Base-by-base conservation (phyloP, 2,329 filamentous ascomycete genomes). In the Colletotrichum australisinense region DNA sequence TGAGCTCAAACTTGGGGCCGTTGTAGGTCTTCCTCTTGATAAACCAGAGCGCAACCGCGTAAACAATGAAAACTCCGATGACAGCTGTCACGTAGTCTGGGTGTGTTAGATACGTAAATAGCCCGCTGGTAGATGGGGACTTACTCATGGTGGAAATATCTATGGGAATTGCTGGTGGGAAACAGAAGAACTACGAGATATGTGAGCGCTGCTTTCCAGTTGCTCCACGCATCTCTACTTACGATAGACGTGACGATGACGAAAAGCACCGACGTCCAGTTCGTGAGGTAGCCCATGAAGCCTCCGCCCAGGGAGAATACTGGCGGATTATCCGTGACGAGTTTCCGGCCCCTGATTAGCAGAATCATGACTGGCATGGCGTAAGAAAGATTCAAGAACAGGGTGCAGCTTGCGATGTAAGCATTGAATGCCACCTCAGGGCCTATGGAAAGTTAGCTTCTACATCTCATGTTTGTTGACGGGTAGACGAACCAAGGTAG, bases 401-500 rank as follows among this genome's bases (percentile, higher is more conserved):
- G 82, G 16, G 85, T 86, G 75, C 82, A 84, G 26, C 81, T 84
- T 4, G 85, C 83, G 0, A 85, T 81, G 71, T 86, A 86, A 7
- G 86, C 85, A 64, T 83, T 84, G 62, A 87, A 88, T 1, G 86
- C 85, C 12, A 86, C 85, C 16, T 81, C 81, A 1, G 84, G 85
- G 11, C 67, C 67, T 70, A 11, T n/a, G 11, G 0, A 8, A 9
- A 5, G 53, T 70, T 8, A 70, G 19, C 8, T 2, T 9, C 8
- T 5, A n/a, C 24, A 1, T 35, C 9, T 30, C 11, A 56, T 26
- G 30, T 19, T 5, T 9, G 7, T 35, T 35, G 12, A 22, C 1
- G 14, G 8, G n/a, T 8, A n/a, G 4, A 14, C 4, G 16, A 26
- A 1, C 85, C 85, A 0, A 86, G 80, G 68, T 86, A 87, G 5